Percentiles rank a stretch among this genome's conserved stretches.
phyloP scores from a whole-genome alignment of 2,329 filamentous ascomycete genomes.

The Phaeomoniella chlamydospora region DNA sequence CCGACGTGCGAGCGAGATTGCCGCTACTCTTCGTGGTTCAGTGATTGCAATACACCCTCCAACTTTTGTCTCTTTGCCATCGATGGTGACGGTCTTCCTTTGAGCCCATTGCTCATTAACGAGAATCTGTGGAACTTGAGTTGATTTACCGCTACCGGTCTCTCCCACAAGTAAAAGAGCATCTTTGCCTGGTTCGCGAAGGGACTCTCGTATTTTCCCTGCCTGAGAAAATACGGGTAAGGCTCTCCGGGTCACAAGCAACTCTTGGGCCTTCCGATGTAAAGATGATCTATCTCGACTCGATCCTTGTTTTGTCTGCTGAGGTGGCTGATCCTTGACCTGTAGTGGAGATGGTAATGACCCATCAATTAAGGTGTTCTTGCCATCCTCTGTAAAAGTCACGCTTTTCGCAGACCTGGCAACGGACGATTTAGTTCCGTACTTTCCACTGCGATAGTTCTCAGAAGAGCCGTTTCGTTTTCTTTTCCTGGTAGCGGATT shows the following conservation, averaged over 20 bases:
- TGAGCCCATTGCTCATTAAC: conserved; percentile 67
- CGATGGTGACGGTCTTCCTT: conserved; percentile 33
- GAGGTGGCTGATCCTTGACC: neutral
- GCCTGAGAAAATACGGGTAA: conserved; percentile 71
- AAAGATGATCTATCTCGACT: neutral
- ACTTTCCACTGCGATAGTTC: neutral
- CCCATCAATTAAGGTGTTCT: neutral
- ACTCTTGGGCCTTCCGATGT: conserved; percentile 23
- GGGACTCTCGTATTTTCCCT: conserved; percentile 49
- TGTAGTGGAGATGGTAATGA: neutral
- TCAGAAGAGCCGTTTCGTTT: neutral
- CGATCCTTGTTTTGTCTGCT: neutral
- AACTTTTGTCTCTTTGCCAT: conserved; percentile 29
- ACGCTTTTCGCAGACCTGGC: no score
- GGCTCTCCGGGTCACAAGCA: conserved; percentile 42
- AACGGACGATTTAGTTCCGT: no score
- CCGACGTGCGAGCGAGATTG: conserved; percentile 75
- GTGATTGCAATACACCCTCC: conserved; percentile 85
- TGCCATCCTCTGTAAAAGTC: neutral
- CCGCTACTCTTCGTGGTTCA: conserved; percentile 83
- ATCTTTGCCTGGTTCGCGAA: conserved; percentile 44
- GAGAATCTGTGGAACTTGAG: conserved; percentile 87
- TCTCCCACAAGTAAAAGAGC: conserved; percentile 81
- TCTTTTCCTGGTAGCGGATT: no score
- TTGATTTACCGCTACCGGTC: conserved; percentile 93